These are phyloP conservation scores for Paxillus rubicundulus DNA, from an alignment of 768 basidiomycete species.

Conservation along the genomic window DNA sequence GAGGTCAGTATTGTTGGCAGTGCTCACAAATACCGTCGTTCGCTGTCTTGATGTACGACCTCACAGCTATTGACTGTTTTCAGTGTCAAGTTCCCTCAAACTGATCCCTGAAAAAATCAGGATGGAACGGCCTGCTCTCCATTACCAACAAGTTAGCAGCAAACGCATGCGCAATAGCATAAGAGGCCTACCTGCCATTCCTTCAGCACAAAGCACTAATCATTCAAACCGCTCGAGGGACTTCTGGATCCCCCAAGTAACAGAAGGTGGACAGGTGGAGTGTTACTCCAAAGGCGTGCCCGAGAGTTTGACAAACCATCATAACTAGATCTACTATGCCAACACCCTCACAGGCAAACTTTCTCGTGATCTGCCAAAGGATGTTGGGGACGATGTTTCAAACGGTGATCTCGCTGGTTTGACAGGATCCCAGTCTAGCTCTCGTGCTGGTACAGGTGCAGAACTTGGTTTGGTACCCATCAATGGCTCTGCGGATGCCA, in stretches of 20 bases:
- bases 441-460: constrained; percentile 48
- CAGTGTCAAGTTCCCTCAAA: background rate
- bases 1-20: background rate
- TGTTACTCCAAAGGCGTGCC: background rate
- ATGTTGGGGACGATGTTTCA: constrained; percentile 54
- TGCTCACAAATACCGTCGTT: background rate
- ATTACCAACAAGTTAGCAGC: background rate
- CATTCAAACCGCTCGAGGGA: constrained; percentile 45
- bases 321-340: constrained; percentile 81
- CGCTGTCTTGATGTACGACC: background rate
- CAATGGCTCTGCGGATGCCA: constrained; percentile 7
- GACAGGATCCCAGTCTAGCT: constrained; percentile 47
- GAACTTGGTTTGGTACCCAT: constrained; percentile 43
- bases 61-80: background rate
- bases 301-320: background rate
- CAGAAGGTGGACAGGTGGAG: constrained; percentile 74
- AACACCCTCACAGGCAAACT: constrained; percentile 82
- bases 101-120: constrained; percentile 5
- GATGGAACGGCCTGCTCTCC: constrained; percentile 18
- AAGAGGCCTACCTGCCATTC: constrained; percentile 31
- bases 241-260: constrained; percentile 90
- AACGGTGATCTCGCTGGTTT: constrained; percentile 57
- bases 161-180: constrained; percentile 18
- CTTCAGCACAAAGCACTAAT: constrained; percentile 8
- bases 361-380: constrained; percentile 76